Evolutionary conservation across 2,329 filamentous ascomycete genomes (phyloP), one percentile per base, ranked within the genome.

Genomic region (Talaromyces rugulosus): DNA sequence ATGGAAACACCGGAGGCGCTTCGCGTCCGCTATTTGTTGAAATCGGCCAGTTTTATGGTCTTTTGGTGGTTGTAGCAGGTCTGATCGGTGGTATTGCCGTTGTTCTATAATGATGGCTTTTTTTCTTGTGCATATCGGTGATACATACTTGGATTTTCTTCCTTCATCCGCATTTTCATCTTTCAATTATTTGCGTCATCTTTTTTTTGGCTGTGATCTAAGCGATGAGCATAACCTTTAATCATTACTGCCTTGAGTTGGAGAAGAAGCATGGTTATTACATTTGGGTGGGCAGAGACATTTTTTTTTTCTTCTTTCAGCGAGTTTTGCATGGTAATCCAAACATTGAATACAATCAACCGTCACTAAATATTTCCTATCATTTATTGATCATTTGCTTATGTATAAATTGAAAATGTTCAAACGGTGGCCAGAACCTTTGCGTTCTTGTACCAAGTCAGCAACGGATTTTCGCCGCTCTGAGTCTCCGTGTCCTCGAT

Each of bases 391-490:
- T 40, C 42, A 56, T 56, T 56, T 44, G 34, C 36, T n/a, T 40
- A 28, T 23, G n/a, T 42, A 56, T 40, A n/a, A 1, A n/a, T 16
- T 40, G 36, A 40, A 14, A 40, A n/a, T 27, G 8, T 30, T 77
- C 82, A 96, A 68, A 95, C 85, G 59, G 93, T 97, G 57, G 92
- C 88, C 84, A 98, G 85, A 69, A 97, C 90, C 76, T 90, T 95
- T 59, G 94, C 93, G 77, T 99, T 99, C 79, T 91, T 90, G 78
- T 98, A 99, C 89, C 95, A 97, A 69, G 82, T 89, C 76, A 98
- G 74, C 71, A 99, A 78, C 52, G 94, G 94, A 74, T 98, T 98
- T 81, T 99, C 95, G 18, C 95, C 95, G 73, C 89, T 96, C 69
- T 84, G 83, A 51, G 93, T 96, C 81, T 90, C 84, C 23, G 94